Conservation (phyloP, 2,329 filamentous ascomycete species). For the Fusarium sororula region DNA sequence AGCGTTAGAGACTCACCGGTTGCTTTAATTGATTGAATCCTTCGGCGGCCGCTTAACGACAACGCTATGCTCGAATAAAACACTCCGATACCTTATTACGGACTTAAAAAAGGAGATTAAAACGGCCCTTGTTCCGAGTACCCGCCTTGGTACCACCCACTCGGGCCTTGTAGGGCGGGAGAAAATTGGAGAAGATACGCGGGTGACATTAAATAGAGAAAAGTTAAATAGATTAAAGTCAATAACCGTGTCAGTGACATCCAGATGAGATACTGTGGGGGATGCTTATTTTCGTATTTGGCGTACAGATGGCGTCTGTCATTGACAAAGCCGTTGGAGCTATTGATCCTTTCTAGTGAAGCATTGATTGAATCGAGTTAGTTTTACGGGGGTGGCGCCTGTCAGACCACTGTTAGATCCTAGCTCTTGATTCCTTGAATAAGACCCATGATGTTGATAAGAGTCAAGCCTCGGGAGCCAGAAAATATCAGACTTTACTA, state of each 20-base stretch:
- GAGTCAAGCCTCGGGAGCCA: not conserved
- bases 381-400: constrained; percentile 4
- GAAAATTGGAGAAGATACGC: not conserved
- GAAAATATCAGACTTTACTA: not conserved
- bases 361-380: constrained; percentile 2
- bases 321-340: not conserved
- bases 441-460: not conserved
- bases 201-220: not conserved
- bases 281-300: not conserved
- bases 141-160: constrained; percentile 4
- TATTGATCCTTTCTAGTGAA: constrained; percentile 11
- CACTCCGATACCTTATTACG: constrained; percentile 3
- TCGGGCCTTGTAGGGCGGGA: constrained; percentile 2
- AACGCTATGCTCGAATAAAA: constrained; percentile 19
- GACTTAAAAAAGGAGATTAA: constrained; percentile 19
- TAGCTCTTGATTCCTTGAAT: not conserved
- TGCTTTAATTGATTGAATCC: constrained; percentile 19
- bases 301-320: not conserved
- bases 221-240: not conserved
- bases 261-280: not conserved
- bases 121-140: constrained; percentile 5
- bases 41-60: constrained; percentile 17
- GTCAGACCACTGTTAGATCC: not conserved
- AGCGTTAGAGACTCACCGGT: not conserved
- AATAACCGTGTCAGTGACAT: not conserved